Evolutionary conservation across 2,329 filamentous ascomycete species (phyloP).

Genomic region (Aspergillus persii): DNA sequence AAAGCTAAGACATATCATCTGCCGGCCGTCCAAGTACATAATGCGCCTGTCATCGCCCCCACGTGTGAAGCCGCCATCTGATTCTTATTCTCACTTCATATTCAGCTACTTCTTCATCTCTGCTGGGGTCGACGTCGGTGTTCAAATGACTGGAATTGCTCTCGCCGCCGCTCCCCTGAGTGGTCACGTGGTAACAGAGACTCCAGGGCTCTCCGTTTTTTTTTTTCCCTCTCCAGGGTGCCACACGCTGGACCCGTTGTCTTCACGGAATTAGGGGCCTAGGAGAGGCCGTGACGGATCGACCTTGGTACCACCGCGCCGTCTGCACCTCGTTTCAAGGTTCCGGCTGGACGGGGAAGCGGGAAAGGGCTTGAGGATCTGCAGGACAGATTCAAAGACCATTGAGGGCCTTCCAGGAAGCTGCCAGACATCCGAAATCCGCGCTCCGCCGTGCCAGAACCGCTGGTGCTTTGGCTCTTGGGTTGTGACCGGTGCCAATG

Average conservation of each 20-base stretch:
- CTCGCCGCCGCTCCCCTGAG: background rate
- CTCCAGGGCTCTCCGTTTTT: background rate
- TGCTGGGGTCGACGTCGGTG: background rate
- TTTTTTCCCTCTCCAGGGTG: slow-evolving; percentile 2
- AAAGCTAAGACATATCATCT: slow-evolving; percentile 20
- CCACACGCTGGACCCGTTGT: slow-evolving; percentile 2
- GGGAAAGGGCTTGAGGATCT: slow-evolving; percentile 17
- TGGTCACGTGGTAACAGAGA: background rate
- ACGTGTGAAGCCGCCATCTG: slow-evolving; percentile 17
- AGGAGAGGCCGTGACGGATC: slow-evolving; percentile 1
- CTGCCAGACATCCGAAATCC: slow-evolving; percentile 8
- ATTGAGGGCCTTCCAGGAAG: slow-evolving; percentile 10
- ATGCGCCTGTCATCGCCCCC: slow-evolving; percentile 14
- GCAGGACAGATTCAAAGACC: slow-evolving; percentile 15
- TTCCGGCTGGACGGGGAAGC: slow-evolving; percentile 24
- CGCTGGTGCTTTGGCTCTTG: slow-evolving; percentile 7
- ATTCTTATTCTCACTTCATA: slow-evolving; percentile 27
- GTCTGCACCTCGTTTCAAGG: slow-evolving; percentile 15
- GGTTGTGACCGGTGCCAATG: slow-evolving; percentile 13
- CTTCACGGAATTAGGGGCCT: slow-evolving; percentile 5
- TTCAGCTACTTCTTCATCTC: background rate
- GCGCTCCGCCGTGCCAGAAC: slow-evolving; percentile 5
- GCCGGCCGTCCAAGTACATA: background rate
- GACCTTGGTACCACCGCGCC: slow-evolving; percentile 18
- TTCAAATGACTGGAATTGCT: background rate